A percentile compares a stretch with the other conserved stretches of the same genome.
phyloP scores from a whole-genome alignment of 371 early-diverging fungal genomes.

The Rhizomucor pusillus region DNA sequence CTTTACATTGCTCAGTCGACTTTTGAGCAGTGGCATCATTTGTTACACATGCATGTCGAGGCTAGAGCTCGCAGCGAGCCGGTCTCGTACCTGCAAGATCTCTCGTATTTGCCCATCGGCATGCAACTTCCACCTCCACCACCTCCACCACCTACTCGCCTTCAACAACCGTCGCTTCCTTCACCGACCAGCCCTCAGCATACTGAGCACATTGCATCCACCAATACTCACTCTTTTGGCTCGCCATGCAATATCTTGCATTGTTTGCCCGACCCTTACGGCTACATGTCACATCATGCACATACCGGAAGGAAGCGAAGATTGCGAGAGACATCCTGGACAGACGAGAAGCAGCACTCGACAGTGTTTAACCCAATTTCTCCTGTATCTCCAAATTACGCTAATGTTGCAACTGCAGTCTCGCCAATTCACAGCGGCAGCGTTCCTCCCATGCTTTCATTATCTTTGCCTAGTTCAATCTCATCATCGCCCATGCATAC shows the following conservation, averaged over 20 bases:
- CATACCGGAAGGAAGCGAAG: slow-evolving; percentile 4
- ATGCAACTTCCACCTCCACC: not conserved
- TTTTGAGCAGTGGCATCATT: slow-evolving; percentile 48
- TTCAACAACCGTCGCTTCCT: not conserved
- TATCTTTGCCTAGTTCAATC: slow-evolving; percentile 40
- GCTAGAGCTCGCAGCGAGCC: slow-evolving; percentile 18
- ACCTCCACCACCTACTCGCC: slow-evolving; percentile 1
- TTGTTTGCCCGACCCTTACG: no score
- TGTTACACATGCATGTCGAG: slow-evolving; percentile 31
- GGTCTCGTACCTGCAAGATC: slow-evolving; percentile 6
- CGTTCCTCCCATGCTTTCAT: slow-evolving; percentile 24
- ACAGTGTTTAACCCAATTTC: slow-evolving; percentile 4
- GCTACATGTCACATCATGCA: not conserved
- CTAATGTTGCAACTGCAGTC: slow-evolving; percentile 6
- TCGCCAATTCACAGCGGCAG: slow-evolving; percentile 10
- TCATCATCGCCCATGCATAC: slow-evolving; percentile 45
- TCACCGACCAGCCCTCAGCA: slow-evolving; percentile 5
- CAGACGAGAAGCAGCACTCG: not conserved
- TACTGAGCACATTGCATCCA: not conserved
- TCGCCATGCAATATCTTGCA: not conserved
- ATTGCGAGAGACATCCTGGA: slow-evolving; percentile 3
- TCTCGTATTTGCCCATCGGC: slow-evolving; percentile 8
- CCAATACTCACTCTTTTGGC: not conserved
- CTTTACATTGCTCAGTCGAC: slow-evolving; percentile 64
- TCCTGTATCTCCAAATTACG: slow-evolving; percentile 8